phyloP scores from a whole-genome alignment of 805 yeast species.

The Nematodospora valgi region DNA sequence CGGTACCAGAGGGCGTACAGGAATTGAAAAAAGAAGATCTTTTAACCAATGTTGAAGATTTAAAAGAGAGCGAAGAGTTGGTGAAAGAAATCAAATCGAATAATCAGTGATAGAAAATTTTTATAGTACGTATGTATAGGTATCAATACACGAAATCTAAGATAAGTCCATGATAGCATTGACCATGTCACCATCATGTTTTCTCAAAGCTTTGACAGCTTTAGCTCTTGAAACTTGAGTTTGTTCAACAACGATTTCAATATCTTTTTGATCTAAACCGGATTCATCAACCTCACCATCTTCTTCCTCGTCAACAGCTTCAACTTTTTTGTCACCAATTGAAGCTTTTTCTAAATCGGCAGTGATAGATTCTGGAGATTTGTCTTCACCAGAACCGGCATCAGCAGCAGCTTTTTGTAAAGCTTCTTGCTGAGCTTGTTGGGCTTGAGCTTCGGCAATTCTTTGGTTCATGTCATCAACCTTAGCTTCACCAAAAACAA shows the following conservation, averaged over 20 bases:
- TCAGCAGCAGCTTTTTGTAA: slow-evolving; percentile 43
- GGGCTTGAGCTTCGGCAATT: slow-evolving; percentile 79
- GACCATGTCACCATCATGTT: slow-evolving; percentile 90
- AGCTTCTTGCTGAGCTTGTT: slow-evolving; percentile 55
- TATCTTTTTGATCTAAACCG: slow-evolving; percentile 79
- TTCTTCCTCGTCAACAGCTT: slow-evolving; percentile 29
- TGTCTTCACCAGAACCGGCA: slow-evolving; percentile 41
- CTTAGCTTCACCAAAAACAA: slow-evolving; percentile 97
- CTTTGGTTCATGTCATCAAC: slow-evolving; percentile 90
- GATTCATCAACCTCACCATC: slow-evolving; percentile 76
- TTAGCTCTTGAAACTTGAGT: slow-evolving; percentile 83
- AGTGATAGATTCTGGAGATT: slow-evolving; percentile 75
- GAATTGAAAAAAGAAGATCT: neutral
- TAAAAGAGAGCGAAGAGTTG: neutral
- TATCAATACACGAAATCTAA: slow-evolving; percentile 13
- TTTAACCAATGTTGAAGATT: neutral
- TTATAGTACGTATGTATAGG: neutral
- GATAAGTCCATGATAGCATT: slow-evolving; percentile 88
- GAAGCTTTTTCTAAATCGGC: slow-evolving; percentile 77
- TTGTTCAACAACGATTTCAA: slow-evolving; percentile 86
- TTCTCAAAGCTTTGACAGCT: slow-evolving; percentile 88
- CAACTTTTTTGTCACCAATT: slow-evolving; percentile 34
- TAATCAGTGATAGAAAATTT: too few species aligned
- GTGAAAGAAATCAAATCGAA: neutral
- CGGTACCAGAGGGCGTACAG: neutral